Evolutionary conservation across 345 rosid species (phyloP).

Genomic region (Triadica sebifera): DNA sequence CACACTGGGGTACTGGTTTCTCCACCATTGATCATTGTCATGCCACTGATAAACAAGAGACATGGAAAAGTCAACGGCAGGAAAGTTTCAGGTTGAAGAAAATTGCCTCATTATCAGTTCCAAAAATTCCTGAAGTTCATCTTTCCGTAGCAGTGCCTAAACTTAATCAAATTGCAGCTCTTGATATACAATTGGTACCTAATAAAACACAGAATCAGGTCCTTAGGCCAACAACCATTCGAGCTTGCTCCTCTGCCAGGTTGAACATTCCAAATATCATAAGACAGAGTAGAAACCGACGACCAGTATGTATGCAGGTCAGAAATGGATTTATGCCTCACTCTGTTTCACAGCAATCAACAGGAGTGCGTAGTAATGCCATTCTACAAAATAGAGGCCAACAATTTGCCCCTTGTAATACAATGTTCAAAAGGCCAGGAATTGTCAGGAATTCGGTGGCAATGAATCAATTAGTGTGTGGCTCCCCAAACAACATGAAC

Average conservation of each 20-base stretch:
- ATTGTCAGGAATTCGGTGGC: slow-evolving; percentile 13
- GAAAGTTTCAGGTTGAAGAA: slow-evolving; percentile 40
- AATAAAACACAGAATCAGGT: slow-evolving; percentile 21
- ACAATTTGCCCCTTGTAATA: slow-evolving; percentile 30
- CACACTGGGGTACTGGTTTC: slow-evolving; percentile 51
- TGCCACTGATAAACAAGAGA: slow-evolving; percentile 65
- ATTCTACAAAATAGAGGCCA: slow-evolving; percentile 38
- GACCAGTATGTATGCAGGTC: not conserved
- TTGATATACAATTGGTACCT: slow-evolving; percentile 17
- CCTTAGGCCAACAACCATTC: slow-evolving; percentile 20
- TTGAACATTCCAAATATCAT: slow-evolving; percentile 29
- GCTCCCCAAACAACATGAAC: slow-evolving; percentile 19
- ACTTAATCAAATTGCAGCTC: slow-evolving; percentile 22
- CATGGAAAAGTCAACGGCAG: slow-evolving; percentile 63
- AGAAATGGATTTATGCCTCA: slow-evolving; percentile 28
- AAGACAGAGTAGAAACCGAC: slow-evolving; percentile 28
- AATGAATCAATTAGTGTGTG: slow-evolving; percentile 16
- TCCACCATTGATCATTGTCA: slow-evolving; percentile 62
- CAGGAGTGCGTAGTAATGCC: slow-evolving; percentile 28
- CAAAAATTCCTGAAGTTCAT: slow-evolving; percentile 20
- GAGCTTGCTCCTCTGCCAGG: slow-evolving; percentile 45
- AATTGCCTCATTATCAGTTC: slow-evolving; percentile 25
- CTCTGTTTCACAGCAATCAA: slow-evolving; percentile 22
- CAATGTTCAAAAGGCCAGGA: slow-evolving; percentile 30
- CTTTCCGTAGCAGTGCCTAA: slow-evolving; percentile 21